phyloP scores from a whole-genome alignment of 192 early-diverging fungal species.

The Coemansia sp. region DNA sequence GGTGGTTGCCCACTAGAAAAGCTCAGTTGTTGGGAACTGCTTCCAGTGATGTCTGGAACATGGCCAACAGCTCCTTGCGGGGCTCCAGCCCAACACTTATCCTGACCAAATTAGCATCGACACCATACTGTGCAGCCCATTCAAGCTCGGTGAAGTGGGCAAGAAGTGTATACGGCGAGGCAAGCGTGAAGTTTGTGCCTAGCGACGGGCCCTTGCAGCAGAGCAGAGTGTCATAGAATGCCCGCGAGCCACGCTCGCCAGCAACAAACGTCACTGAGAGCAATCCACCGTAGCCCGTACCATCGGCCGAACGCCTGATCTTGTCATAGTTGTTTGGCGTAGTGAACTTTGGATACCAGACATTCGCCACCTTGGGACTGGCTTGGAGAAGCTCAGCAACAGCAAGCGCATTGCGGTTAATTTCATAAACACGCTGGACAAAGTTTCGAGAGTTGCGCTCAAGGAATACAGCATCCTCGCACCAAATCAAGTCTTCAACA shows the following conservation, averaged over 20 bases:
- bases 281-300: slow-evolving; percentile 83
- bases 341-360: slow-evolving; percentile 87
- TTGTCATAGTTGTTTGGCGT: slow-evolving; percentile 67
- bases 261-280: slow-evolving; percentile 75
- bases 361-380: slow-evolving; percentile 67
- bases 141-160: slow-evolving; percentile 93
- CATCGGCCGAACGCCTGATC: slow-evolving; percentile 51
- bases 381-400: slow-evolving; percentile 67
- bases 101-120: slow-evolving; percentile 71
- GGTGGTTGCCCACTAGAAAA: background rate
- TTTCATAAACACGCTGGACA: slow-evolving; percentile 64
- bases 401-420: slow-evolving; percentile 79
- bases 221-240: slow-evolving; percentile 79
- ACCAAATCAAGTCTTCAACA: slow-evolving; percentile 86
- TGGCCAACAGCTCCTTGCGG: slow-evolving; percentile 60
- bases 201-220: slow-evolving; percentile 93
- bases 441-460: slow-evolving; percentile 94
- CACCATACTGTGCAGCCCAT: slow-evolving; percentile 85
- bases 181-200: slow-evolving; percentile 96
- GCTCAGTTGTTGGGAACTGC: slow-evolving; percentile 19
- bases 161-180: slow-evolving; percentile 91
- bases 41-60: slow-evolving; percentile 76
- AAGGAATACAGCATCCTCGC: slow-evolving; percentile 91
- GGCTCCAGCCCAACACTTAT: slow-evolving; percentile 90
- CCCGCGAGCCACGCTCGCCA: slow-evolving; percentile 52